These are phyloP conservation scores for Botryotinia globosa DNA, from an alignment of 2,329 filamentous ascomycete genomes.

Conservation along the genomic window DNA sequence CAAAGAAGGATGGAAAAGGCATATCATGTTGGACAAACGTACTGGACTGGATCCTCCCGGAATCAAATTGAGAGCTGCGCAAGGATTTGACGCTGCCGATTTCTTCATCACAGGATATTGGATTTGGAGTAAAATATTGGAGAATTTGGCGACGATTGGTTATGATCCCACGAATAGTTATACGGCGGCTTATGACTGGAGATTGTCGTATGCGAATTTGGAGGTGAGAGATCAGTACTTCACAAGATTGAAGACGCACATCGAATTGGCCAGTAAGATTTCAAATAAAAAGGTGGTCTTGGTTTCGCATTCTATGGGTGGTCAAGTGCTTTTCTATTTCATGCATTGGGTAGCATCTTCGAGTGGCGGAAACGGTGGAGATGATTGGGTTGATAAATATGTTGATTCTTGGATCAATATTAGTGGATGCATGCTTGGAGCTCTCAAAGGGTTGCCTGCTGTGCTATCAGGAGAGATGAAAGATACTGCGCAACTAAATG, in stretches of 20 bases:
- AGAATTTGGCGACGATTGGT: slow-evolving; percentile 92
- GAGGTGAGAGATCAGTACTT: slow-evolving; percentile 94
- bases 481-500: slow-evolving; percentile 92
- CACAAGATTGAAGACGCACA: slow-evolving; percentile 81
- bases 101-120: slow-evolving; percentile 92
- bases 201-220: slow-evolving; percentile 83
- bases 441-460: slow-evolving; percentile 85
- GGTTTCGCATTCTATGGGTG: slow-evolving; percentile 95
- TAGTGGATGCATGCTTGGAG: slow-evolving; percentile 95
- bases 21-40: slow-evolving; percentile 92
- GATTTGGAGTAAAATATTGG: slow-evolving; percentile 93
- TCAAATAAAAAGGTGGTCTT: slow-evolving; percentile 78
- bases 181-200: slow-evolving; percentile 82
- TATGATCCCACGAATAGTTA: slow-evolving; percentile 82
- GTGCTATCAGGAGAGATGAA: slow-evolving; percentile 97
- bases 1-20: slow-evolving; percentile 90
- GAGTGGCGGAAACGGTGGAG: slow-evolving; percentile 75
- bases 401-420: slow-evolving; percentile 98
- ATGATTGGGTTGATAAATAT: slow-evolving; percentile 84
- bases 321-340: slow-evolving; percentile 85
- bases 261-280: slow-evolving; percentile 76
- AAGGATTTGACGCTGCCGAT: slow-evolving; percentile 96
- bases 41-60: slow-evolving; percentile 86
- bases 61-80: slow-evolving; percentile 86
- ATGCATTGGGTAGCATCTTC: slow-evolving; percentile 75